Percentiles rank a stretch among this genome's conserved stretches.
Evolutionary conservation across 2,329 filamentous ascomycete species (phyloP).

Genomic region (Fusarium scirpi): DNA sequence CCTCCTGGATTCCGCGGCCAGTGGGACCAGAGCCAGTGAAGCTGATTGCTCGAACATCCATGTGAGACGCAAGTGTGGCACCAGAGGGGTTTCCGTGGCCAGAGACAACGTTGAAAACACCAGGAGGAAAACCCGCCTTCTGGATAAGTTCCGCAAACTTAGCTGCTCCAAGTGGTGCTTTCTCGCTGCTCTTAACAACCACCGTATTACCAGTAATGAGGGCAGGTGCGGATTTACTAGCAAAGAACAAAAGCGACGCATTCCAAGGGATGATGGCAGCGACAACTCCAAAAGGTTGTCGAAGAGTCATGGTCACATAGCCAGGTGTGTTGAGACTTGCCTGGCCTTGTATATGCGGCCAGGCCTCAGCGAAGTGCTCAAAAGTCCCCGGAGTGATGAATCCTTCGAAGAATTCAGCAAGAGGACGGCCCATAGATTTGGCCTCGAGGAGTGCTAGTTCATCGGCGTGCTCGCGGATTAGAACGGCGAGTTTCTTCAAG

Average conservation of each 20-base stretch:
- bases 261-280: slow-evolving; percentile 72
- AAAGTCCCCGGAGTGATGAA: slow-evolving; percentile 57
- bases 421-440: slow-evolving; percentile 37
- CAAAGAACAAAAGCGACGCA: slow-evolving; percentile 59
- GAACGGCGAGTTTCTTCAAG: slow-evolving; percentile 59
- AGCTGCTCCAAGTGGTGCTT: slow-evolving; percentile 34
- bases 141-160: slow-evolving; percentile 67
- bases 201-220: slow-evolving; percentile 39
- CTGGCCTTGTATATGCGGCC: slow-evolving; percentile 57
- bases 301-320: slow-evolving; percentile 58
- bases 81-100: slow-evolving; percentile 77
- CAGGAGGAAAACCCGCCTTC: slow-evolving; percentile 79
- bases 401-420: slow-evolving; percentile 34
- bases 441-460: slow-evolving; percentile 55
- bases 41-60: slow-evolving; percentile 76
- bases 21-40: slow-evolving; percentile 82
- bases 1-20: slow-evolving; percentile 78
- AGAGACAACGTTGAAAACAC: slow-evolving; percentile 79
- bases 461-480: slow-evolving; percentile 55
- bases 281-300: slow-evolving; percentile 65
- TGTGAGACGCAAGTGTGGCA: slow-evolving; percentile 73
- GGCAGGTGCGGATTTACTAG: slow-evolving; percentile 52
- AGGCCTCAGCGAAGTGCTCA: slow-evolving; percentile 58
- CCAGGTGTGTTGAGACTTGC: slow-evolving; percentile 62
- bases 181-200: slow-evolving; percentile 38